Evolutionary conservation across 2,329 filamentous ascomycete species (phyloP), one percentile per base, ranked within the genome.

Genomic region (Cladosporium oxysporum): DNA sequence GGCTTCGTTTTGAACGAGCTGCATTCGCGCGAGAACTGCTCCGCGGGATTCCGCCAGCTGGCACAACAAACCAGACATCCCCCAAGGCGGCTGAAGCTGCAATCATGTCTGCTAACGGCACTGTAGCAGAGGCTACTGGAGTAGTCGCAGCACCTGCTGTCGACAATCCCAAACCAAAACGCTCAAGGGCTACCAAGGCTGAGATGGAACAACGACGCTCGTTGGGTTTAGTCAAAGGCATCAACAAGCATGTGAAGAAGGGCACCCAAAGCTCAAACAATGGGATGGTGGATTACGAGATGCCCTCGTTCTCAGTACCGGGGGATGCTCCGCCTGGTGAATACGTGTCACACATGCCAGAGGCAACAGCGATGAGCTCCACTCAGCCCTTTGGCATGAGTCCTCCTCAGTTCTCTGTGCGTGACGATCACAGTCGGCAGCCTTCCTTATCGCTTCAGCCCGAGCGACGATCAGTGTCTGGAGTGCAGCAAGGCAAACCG

Each of bases 1-100:
- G 82, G 0, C 75, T 86, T 18, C 77, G 73, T 35, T 77, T 88
- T 37, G 82, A 87, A 68, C 78, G 84, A 63, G 81, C 83, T 6
- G 75, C 78, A 0, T 84, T 88, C 69, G 86, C 86, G 12, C 79
- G 82, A 68, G 80, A 79, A 67, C 73, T 88, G 18, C 77, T 85
- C 7, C 73, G 75, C 47, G 79, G 79, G 29, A 78, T 83, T 0
- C 80, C 82, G 12, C 79, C 83, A 67, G 71, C 78, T 12, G 78
- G 78, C 73, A 49, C 67, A 70, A 18, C 50, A 64, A 63, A 62
- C 16, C 64, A 64, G 28, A 47, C 31, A 31, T 47, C 50, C 7
- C 18, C 49, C 11, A 55, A 63, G 37, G 61, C 21, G 7, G 23
- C 23, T 35, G 57, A 61, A 26, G 37, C 44, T 8, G 41, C 57